Base-by-base conservation (phyloP, 768 basidiomycete genomes). In the Tulasnella sp. region DNA sequence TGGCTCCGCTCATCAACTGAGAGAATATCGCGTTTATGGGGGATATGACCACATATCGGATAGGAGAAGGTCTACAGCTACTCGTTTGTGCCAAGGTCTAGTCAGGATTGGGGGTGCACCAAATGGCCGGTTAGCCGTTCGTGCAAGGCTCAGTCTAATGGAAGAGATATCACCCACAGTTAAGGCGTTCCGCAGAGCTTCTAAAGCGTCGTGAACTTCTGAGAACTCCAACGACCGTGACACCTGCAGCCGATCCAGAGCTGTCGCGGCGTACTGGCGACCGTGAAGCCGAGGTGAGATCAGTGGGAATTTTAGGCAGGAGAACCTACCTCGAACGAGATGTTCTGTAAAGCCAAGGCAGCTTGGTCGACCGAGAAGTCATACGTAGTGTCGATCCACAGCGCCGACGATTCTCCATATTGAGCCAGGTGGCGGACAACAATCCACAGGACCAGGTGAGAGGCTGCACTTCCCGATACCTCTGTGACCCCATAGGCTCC, bases 351-450 rank as follows among this genome's bases (percentile, higher is more conserved):
- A 36, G 58, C 58, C 70, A 39, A 40, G 15, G 40, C 40, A 14
- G 76, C 76, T 71, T 72, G 69, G 11, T 77, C 70, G n/a, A 42
- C 71, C 8, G 71, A 72, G 76, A 77, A 77, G 37, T 77, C 70
- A 22, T 40, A 25, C 15, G 69, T 52, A n/a, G 70, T 71, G 71
- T 77, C 76, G 25, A 77, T 49, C 76, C 76, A 77, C 40, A 42
- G 22, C 25, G 71, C 38, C n/a, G 70, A 72, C 12, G 69, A 58
- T 52, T 72, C 70, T 49, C 37, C 70, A 39, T 72, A 37, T 37
- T 7, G 71, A 8, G 76, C 37, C 34, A 77, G 71, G 38, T 77
- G 70, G 15, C 76, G 76, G 37, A 77, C 73, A n/a, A 72, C 37
- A 34, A 77, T 36, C 64, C 52, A 64, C 12, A 77, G 70, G 12